Evolutionary conservation across 352 stramenopile genomes (phyloP), one percentile per base, ranked within the genome.

Genomic region (Pythium brachiatum): DNA sequence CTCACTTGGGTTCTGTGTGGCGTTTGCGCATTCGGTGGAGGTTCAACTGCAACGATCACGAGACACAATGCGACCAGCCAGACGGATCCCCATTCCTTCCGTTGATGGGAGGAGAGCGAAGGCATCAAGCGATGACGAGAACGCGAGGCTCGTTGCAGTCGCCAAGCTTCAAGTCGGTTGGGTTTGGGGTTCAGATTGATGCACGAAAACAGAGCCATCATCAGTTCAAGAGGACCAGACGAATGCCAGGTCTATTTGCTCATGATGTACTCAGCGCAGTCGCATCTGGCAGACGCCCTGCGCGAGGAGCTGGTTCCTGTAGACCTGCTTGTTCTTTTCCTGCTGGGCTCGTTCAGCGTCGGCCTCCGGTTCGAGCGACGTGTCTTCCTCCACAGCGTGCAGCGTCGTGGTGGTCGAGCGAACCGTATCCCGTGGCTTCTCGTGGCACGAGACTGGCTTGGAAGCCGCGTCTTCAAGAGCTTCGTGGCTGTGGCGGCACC

Each of bases 281-380:
- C 34, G 34, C 18, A 13, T 41, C 7, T 41, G 34, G 23, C 48
- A 36, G 1, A 25, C 36, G 23, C 31, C 34, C 21, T 59, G 53
- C 3, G 53, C 23, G 1, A 31, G 34, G 11, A 59, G 21, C n/a
- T 59, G 53, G 2, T 15, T 59, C 21, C 13, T 48, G 53, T 59
- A 46, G 53, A 59, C 46, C 53, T 36, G 3, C 36, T 59, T 59
- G 21, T 26, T 20, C 34, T 48, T 34, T 23, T 59, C 53, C 12
- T 26, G 46, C 20, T 38, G 34, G 20, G 34, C 53, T 9, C 36
- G 53, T 2, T 48, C 53, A 15, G 20, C 34, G 12, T 59, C 53
- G 34, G 53, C 53, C 36, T 59, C 53, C 29, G 27, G 9, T 8
- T 26, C 53, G 5, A 50, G 31, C 18, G 20, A 21, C 21, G 36